These are phyloP conservation scores for Colletotrichum costaricense DNA, from an alignment of 2,329 filamentous ascomycete genomes.

Conservation along the genomic window DNA sequence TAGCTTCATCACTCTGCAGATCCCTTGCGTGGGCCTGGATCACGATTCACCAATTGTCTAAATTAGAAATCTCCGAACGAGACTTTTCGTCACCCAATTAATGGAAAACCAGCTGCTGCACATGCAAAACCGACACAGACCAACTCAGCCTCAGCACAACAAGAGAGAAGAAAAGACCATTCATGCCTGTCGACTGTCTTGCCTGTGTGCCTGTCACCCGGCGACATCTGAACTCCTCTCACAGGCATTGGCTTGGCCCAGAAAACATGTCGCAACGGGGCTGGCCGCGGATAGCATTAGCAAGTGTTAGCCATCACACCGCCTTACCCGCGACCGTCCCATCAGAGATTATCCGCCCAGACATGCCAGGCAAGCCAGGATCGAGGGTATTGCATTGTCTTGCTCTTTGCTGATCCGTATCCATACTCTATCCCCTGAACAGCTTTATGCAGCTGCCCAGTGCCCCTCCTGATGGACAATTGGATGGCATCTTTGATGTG, in stretches of 20 bases:
- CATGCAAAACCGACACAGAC: slow-evolving; percentile 34
- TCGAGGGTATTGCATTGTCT: slow-evolving; percentile 8
- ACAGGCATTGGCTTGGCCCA: slow-evolving; percentile 21
- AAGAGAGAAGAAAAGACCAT: not conserved
- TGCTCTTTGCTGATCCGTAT: not conserved
- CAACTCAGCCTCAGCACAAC: slow-evolving; percentile 2
- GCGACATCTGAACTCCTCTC: not conserved
- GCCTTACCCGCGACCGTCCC: not conserved
- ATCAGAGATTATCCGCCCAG: slow-evolving; percentile 15
- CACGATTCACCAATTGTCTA: not conserved
- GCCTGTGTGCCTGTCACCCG: not conserved
- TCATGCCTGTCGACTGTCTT: slow-evolving; percentile 4
- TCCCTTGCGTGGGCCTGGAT: not conserved
- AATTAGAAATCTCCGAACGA: not conserved
- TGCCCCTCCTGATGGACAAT: not conserved
- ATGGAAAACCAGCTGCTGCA: slow-evolving; percentile 30
- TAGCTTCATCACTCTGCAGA: not conserved
- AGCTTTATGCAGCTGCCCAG: too few relatives aligned
- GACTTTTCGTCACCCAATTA: slow-evolving; percentile 16
- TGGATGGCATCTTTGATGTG: not conserved
- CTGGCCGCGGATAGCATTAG: not conserved
- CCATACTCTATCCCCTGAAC: too few relatives aligned
- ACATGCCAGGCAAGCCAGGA: too few relatives aligned
- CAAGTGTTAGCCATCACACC: slow-evolving; percentile 10
- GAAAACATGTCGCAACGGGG: slow-evolving; percentile 7